These are phyloP conservation scores for Agaricus sinodeliciosus DNA, from an alignment of 768 basidiomycete genomes.

Conservation along the genomic window DNA sequence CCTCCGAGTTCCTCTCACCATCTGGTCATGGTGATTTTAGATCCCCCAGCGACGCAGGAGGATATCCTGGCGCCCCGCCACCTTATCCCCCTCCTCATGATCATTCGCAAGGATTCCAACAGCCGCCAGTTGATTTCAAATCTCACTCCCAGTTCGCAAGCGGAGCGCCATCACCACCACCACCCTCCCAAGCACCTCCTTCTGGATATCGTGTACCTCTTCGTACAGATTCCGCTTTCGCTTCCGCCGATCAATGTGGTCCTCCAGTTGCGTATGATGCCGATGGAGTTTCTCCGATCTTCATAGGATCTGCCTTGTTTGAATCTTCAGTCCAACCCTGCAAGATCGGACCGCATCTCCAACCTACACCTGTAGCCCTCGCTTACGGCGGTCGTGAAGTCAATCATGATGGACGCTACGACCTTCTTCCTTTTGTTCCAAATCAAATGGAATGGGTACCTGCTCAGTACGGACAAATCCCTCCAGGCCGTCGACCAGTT, in stretches of 20 bases:
- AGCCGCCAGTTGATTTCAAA: neutral
- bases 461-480: constrained; percentile 54
- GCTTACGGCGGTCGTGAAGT: constrained; percentile 59
- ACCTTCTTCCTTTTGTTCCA: constrained; percentile 64
- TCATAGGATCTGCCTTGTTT: constrained; percentile 69
- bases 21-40: neutral
- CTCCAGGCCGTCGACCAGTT: constrained; percentile 49
- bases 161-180: neutral
- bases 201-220: constrained; percentile 66
- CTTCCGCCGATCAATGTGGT: constrained; percentile 34
- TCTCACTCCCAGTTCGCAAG: neutral
- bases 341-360: constrained; percentile 65
- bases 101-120: constrained; percentile 6
- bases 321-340: constrained; percentile 70
- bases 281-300: constrained; percentile 54
- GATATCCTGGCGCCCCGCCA: constrained; percentile 2
- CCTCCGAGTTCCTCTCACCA: neutral
- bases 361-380: constrained; percentile 39
- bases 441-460: constrained; percentile 71
- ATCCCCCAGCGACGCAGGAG: neutral
- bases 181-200: constrained; percentile 29
- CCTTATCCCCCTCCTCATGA: constrained; percentile 14
- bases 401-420: constrained; percentile 60
- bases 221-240: constrained; percentile 36
- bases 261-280: constrained; percentile 49